A percentile compares a stretch with the other conserved stretches of the same genome.
These are phyloP conservation scores for Colletotrichum nymphaeae DNA, from an alignment of 2,329 filamentous ascomycete genomes.

Conservation along the genomic window DNA sequence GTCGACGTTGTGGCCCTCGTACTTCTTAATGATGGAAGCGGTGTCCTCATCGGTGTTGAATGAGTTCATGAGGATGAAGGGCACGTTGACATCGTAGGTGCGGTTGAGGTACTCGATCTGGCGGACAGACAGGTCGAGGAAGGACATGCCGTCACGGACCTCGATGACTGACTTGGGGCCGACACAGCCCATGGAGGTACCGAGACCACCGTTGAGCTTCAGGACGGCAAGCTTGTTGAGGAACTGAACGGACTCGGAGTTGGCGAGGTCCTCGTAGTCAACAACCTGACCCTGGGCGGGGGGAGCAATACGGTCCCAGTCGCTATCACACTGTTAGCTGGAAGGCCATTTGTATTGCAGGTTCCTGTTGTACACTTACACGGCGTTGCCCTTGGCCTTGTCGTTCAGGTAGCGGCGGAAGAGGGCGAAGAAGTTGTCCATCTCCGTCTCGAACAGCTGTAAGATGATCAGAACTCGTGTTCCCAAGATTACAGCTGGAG, in stretches of 20 bases:
- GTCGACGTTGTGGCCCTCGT: constrained; percentile 99
- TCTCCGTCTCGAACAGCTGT: constrained; percentile 96
- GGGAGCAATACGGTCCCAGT: constrained; percentile 97
- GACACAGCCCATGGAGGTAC: constrained; percentile 99
- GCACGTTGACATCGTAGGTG: constrained; percentile 96
- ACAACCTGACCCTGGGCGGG: constrained; percentile 95
- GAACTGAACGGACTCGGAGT: constrained; percentile 91
- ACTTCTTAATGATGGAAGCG: constrained; percentile 99
- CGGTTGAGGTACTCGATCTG: constrained; percentile 99
- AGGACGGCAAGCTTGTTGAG: constrained; percentile 97
- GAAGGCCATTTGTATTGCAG: neutral
- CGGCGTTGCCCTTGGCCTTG: constrained; percentile 96
- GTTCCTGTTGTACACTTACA: constrained; percentile 62
- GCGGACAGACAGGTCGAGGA: constrained; percentile 97
- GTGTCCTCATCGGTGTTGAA: constrained; percentile 99
- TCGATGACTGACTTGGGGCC: constrained; percentile 99
- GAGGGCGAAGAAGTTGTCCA: constrained; percentile 99
- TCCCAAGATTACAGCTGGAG: neutral
- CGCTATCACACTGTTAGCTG: constrained; percentile 61
- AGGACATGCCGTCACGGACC: constrained; percentile 99
- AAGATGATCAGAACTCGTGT: constrained; percentile 31
- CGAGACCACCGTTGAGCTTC: constrained; percentile 99
- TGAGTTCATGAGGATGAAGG: constrained; percentile 99
- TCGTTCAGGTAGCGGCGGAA: constrained; percentile 99
- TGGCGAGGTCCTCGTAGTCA: constrained; percentile 90